Conservation (phyloP, 2,329 filamentous ascomycete genomes). For the Corniculantispora saksenae region DNA sequence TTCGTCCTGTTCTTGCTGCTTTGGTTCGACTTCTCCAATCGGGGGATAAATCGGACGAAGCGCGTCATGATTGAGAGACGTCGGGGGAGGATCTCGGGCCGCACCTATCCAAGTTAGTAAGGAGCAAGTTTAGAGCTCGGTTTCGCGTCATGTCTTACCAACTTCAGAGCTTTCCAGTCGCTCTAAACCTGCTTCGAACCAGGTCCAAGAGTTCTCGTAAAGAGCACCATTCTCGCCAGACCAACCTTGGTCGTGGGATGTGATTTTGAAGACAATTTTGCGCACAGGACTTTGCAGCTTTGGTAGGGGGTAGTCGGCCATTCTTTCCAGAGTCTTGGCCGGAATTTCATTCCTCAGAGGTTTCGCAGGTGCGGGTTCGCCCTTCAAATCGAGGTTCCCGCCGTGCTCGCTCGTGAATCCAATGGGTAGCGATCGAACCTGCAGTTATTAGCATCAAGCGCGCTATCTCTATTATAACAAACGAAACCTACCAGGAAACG, state of each 20-base stretch:
- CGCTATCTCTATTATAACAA: too few species aligned
- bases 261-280: slow-evolving; percentile 62
- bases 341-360: slow-evolving; percentile 29
- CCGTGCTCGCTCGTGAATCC: slow-evolving; percentile 35
- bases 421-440: slow-evolving; percentile 42
- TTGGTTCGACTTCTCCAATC: slow-evolving; percentile 23
- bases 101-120: neutral
- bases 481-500: slow-evolving; percentile 38
- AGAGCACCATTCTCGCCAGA: slow-evolving; percentile 37
- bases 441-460: slow-evolving; percentile 3
- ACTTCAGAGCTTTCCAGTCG: slow-evolving; percentile 44
- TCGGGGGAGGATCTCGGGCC: neutral
- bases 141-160: slow-evolving; percentile 27
- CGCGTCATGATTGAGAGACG: neutral
- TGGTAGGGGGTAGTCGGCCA: slow-evolving; percentile 42
- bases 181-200: slow-evolving; percentile 65
- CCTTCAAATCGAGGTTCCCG: slow-evolving; percentile 12
- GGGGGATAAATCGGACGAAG: slow-evolving; percentile 14
- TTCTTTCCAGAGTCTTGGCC: slow-evolving; percentile 31
- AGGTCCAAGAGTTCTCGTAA: slow-evolving; percentile 56
- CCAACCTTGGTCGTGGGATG: slow-evolving; percentile 62
- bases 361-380: slow-evolving; percentile 4
- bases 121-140: too few species aligned
- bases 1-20: slow-evolving; percentile 22
- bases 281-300: slow-evolving; percentile 52